A percentile compares a stretch with the other conserved stretches of the same genome.
Evolutionary conservation across 257 asterid genomes (phyloP).

Genomic region (Solanum appendiculatum): DNA sequence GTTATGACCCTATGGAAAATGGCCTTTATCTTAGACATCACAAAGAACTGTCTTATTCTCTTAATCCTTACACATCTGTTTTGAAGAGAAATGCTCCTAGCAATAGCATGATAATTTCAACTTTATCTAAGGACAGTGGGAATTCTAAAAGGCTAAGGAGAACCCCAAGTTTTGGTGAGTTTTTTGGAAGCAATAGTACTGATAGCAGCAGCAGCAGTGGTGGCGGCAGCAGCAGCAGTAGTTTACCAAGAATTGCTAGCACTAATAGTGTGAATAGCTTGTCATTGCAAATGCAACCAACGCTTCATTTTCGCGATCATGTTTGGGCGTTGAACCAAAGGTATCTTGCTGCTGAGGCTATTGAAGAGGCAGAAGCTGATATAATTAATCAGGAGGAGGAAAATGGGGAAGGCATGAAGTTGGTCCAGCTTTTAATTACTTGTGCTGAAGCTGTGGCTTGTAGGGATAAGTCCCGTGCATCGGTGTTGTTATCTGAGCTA

Average conservation of each 20-base stretch:
- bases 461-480: constrained; percentile 58
- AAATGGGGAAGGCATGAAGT: constrained; percentile 39
- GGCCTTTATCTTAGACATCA: neutral
- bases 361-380: constrained; percentile 30
- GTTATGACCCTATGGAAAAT: neutral
- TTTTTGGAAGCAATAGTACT: constrained; percentile 9
- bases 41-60: neutral
- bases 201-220: constrained; percentile 5
- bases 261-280: constrained; percentile 29
- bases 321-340: constrained; percentile 50
- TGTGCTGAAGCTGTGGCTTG: constrained; percentile 87
- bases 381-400: constrained; percentile 9
- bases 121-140: constrained; percentile 21
- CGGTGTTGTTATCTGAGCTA: constrained; percentile 48
- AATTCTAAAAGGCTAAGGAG: constrained; percentile 38
- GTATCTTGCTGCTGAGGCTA: constrained; percentile 54
- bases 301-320: constrained; percentile 60
- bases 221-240: constrained; percentile 3
- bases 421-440: constrained; percentile 62
- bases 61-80: constrained; percentile 13
- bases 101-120: constrained; percentile 29
- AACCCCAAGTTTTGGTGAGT: constrained; percentile 15
- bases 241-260: constrained; percentile 29
- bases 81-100: constrained; percentile 16
- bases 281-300: neutral